These are phyloP conservation scores for Alisma plantagoaquatica DNA, from an alignment of 106 monocot genomes.

Conservation along the genomic window DNA sequence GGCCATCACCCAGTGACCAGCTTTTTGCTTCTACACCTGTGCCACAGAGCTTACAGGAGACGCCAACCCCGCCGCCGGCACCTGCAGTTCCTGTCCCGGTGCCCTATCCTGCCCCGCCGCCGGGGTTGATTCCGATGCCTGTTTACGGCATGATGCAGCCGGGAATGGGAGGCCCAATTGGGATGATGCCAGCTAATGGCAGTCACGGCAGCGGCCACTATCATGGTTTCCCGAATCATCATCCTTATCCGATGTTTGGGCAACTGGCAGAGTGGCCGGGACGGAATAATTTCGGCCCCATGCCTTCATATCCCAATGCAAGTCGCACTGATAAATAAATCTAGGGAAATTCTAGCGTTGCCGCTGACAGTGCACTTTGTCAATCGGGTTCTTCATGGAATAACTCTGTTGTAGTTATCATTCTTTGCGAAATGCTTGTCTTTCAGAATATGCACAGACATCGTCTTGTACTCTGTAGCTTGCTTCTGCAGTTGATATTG, in stretches of 20 bases:
- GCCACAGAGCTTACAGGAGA: conserved; percentile 22
- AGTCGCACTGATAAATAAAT: conserved; percentile 26
- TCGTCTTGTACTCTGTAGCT: no score
- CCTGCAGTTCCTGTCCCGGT: conserved; percentile 11
- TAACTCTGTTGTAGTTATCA: no score
- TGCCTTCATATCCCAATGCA: conserved; percentile 22
- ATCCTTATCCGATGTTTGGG: conserved; percentile 20
- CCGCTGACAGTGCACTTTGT: no score
- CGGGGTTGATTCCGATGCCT: conserved; percentile 32
- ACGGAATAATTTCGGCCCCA: conserved; percentile 20
- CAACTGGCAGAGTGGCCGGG: conserved; percentile 22
- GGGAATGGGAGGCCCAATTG: conserved; percentile 19
- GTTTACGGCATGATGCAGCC: conserved; percentile 28
- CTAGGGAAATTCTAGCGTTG: no score
- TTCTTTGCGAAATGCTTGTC: no score
- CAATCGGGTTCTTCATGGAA: no score
- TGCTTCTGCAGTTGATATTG: no score
- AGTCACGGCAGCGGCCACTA: conserved; percentile 8
- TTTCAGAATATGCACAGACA: no score
- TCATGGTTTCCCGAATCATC: conserved; percentile 20
- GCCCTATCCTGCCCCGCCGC: conserved; percentile 26
- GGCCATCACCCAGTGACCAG: conserved; percentile 33
- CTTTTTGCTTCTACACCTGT: conserved; percentile 38
- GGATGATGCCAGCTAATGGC: conserved; percentile 28
- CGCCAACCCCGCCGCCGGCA: background rate